phyloP scores from a whole-genome alignment of 2,329 filamentous ascomycete genomes.

The Eutypella sp. region DNA sequence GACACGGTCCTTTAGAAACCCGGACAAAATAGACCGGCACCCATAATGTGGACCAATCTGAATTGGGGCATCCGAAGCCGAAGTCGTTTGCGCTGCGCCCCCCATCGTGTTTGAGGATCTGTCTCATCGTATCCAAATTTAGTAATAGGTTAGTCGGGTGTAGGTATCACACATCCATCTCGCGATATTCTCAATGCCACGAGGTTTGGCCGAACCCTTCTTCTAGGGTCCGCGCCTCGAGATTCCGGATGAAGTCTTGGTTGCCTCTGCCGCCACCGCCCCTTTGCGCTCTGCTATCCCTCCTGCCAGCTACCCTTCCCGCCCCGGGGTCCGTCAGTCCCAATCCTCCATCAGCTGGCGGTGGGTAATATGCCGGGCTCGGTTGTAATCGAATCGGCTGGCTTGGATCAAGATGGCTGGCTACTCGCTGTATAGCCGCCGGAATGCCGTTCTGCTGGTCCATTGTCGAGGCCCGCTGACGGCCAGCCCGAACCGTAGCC shows the following conservation, averaged over 20 bases:
- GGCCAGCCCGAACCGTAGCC: conserved; percentile 68
- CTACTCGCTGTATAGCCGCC: conserved; percentile 86
- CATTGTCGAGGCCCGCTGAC: conserved; percentile 93
- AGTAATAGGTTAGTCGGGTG: conserved; percentile 1
- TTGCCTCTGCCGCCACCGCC: conserved; percentile 52
- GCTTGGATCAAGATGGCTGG: conserved; percentile 90
- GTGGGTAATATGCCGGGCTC: conserved; percentile 94
- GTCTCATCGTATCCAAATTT: background rate
- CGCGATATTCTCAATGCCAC: conserved; percentile 57
- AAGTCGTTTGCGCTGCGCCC: background rate
- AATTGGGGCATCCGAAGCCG: background rate
- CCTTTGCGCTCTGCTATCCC: conserved; percentile 68
- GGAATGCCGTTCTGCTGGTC: conserved; percentile 93
- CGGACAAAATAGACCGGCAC: too few species aligned
- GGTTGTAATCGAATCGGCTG: conserved; percentile 92
- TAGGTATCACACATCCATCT: conserved; percentile 4
- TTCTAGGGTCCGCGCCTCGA: conserved; percentile 91
- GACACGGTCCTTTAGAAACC: too few species aligned
- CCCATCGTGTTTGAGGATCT: background rate
- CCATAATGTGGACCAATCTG: too few species aligned
- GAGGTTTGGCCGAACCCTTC: conserved; percentile 71
- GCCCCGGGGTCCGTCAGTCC: conserved; percentile 56
- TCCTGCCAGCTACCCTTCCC: conserved; percentile 56
- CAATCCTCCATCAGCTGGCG: conserved; percentile 74
- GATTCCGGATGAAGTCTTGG: conserved; percentile 86